phyloP scores from a whole-genome alignment of 768 basidiomycete species.

The Tricholoma hemisulphureum region DNA sequence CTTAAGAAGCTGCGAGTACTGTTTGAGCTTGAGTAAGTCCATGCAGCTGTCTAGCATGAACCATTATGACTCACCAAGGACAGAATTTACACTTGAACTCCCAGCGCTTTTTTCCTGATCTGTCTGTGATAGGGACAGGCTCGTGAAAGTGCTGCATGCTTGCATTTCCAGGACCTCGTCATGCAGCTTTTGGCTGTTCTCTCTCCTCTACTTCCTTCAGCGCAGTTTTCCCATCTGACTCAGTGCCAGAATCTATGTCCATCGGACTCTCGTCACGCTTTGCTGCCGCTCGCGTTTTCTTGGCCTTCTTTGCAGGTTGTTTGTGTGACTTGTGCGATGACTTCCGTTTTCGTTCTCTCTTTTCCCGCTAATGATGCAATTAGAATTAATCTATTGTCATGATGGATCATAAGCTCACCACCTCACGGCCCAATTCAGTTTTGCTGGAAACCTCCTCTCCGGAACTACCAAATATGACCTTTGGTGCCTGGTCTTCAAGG shows the following conservation, averaged over 20 bases:
- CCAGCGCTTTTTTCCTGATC: constrained; percentile 10
- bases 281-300: too few relatives aligned
- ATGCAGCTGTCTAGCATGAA: neutral
- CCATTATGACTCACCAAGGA: constrained; percentile 4
- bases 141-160: constrained; percentile 19
- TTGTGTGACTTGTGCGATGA: too few relatives aligned
- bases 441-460: too few relatives aligned
- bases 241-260: constrained; percentile 13
- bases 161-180: constrained; percentile 18
- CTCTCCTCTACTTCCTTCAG: constrained; percentile 13
- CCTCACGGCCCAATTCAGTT: too few relatives aligned
- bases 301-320: too few relatives aligned
- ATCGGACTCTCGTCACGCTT: too few relatives aligned
- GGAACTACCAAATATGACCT: too few relatives aligned
- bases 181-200: constrained; percentile 3
- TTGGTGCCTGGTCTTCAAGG: too few relatives aligned
- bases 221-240: constrained; percentile 17
- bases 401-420: too few relatives aligned
- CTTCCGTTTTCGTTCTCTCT: too few relatives aligned
- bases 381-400: too few relatives aligned
- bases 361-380: too few relatives aligned
- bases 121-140: constrained; percentile 7
- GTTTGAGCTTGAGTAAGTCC: neutral
- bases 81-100: constrained; percentile 18
- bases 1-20: neutral